Conservation (phyloP, 2,329 filamentous ascomycete genomes). For the Cladosporium sp. region DNA sequence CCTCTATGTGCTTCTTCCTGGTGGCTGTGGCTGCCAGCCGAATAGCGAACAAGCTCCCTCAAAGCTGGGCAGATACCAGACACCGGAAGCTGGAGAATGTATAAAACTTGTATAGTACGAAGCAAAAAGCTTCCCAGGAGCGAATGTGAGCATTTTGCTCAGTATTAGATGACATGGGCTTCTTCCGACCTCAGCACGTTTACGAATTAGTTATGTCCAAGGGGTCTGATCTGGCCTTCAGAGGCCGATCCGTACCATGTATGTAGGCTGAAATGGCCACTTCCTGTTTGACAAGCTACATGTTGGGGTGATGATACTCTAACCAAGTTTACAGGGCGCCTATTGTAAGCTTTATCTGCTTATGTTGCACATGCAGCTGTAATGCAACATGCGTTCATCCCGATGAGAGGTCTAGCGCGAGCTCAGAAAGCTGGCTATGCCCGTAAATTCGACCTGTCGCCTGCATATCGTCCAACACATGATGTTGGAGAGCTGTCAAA, state of each 20-base stretch:
- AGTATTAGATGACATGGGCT: not conserved
- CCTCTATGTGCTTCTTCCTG: not conserved
- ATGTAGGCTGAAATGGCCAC: not conserved
- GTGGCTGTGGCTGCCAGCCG: not conserved
- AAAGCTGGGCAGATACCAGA: not conserved
- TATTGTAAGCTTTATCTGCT: not conserved
- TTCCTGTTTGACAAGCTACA: not conserved
- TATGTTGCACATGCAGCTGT: not conserved
- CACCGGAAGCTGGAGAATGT: not conserved
- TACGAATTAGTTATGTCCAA: not conserved
- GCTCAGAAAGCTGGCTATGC: not conserved
- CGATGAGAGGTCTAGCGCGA: not conserved
- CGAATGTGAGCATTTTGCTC: not conserved
- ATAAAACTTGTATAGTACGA: not conserved
- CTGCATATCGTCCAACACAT: not conserved
- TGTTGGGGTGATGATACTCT: not conserved
- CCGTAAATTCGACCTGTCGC: not conserved
- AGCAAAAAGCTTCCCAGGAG: constrained; percentile 11
- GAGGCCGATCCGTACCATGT: not conserved
- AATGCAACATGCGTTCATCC: not conserved
- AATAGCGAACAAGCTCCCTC: not conserved
- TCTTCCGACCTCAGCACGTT: not conserved
- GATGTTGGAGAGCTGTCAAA: not conserved
- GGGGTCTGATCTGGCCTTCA: not conserved
- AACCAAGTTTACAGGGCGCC: not conserved